phyloP scores from a whole-genome alignment of 1,284 basidiomycete genomes.

The Rhodotorula sp. region DNA sequence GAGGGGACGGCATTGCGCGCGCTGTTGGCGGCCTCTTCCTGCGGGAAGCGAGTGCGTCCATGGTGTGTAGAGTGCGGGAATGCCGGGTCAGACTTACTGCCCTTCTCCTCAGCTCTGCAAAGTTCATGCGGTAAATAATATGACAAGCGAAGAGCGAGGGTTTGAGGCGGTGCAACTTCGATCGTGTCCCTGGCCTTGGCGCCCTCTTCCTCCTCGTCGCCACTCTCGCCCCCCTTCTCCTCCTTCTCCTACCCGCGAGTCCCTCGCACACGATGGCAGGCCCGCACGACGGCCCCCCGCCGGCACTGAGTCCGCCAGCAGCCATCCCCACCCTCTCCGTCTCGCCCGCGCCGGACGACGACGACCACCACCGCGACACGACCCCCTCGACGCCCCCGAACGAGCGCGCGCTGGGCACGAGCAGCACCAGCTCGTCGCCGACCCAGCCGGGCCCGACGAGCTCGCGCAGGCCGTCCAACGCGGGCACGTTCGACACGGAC shows the following conservation, averaged over 20 bases:
- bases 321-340: neutral
- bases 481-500: neutral
- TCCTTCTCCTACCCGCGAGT: neutral
- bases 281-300: too few relatives aligned
- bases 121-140: constrained; percentile 5
- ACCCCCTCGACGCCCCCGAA: constrained; percentile 3
- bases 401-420: neutral
- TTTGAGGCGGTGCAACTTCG: neutral
- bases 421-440: too few relatives aligned
- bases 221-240: neutral
- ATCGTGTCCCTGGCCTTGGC: neutral
- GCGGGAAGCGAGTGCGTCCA: neutral
- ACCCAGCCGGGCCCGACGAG: neutral
- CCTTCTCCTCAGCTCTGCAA: constrained; percentile 12
- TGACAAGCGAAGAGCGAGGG: neutral
- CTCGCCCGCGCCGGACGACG: neutral
- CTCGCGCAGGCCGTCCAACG: neutral
- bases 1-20: neutral
- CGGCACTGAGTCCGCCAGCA: neutral
- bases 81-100: constrained; percentile 10
- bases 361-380: neutral
- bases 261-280: too few relatives aligned
- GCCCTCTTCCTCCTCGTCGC: neutral
- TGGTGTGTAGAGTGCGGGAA: neutral
- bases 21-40: constrained; percentile 16